These are phyloP conservation scores for Phialophora tarda DNA, from an alignment of 2,329 filamentous ascomycete species.

Conservation along the genomic window DNA sequence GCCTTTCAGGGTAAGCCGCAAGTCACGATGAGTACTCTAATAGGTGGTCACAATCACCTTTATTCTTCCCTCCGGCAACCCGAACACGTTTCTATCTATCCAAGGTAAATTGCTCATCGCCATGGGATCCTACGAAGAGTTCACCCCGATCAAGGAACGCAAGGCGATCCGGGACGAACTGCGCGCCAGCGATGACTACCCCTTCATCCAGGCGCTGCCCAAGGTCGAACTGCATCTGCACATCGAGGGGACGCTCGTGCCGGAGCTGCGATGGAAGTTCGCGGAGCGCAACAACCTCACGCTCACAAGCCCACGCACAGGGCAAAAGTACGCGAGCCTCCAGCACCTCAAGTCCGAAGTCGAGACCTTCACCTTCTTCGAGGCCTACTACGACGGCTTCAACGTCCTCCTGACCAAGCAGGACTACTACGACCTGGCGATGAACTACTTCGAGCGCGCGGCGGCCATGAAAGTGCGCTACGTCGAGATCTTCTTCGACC, in stretches of 20 bases:
- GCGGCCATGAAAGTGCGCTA: constrained; percentile 50
- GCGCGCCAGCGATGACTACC: constrained; percentile 8
- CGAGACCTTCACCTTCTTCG: constrained; percentile 36
- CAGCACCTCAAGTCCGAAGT: constrained; percentile 39
- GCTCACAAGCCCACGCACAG: constrained; percentile 33
- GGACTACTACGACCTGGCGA: constrained; percentile 52
- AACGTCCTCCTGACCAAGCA: constrained; percentile 46
- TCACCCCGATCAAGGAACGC: constrained; percentile 16
- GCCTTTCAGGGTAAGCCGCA: not conserved
- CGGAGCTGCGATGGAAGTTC: constrained; percentile 51
- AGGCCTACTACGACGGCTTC: constrained; percentile 44
- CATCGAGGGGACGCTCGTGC: constrained; percentile 55
- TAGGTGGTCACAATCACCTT: not conserved
- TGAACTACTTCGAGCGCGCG: constrained; percentile 47
- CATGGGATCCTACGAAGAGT: constrained; percentile 11
- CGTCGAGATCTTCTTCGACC: constrained; percentile 52
- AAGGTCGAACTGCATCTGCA: constrained; percentile 57
- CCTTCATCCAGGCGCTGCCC: constrained; percentile 48
- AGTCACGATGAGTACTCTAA: not conserved
- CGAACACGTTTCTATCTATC: not conserved
- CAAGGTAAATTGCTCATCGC: not conserved
- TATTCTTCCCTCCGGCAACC: not conserved
- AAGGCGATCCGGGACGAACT: constrained; percentile 14
- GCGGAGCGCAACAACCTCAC: constrained; percentile 48
- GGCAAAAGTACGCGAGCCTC: constrained; percentile 41